Conservation (phyloP, 2,329 filamentous ascomycete genomes). For the Aspergillus ochraceoroseus region DNA sequence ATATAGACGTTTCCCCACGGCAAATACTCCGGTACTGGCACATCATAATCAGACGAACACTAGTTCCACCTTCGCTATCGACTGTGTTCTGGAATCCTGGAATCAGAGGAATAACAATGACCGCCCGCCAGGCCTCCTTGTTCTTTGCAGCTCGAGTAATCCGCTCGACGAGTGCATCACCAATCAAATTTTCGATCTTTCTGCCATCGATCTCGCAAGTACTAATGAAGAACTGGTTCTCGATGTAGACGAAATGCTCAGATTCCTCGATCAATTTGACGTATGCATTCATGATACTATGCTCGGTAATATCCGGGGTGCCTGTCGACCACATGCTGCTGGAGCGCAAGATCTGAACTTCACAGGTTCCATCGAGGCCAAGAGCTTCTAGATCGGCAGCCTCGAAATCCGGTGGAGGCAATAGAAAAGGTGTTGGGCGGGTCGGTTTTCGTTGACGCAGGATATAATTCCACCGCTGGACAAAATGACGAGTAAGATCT, state of each 20-base stretch:
- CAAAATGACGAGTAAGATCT: constrained; percentile 91
- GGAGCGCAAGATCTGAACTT: constrained; percentile 91
- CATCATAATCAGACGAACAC: constrained; percentile 91
- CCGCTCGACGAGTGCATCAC: constrained; percentile 87
- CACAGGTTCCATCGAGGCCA: constrained; percentile 87
- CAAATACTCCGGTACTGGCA: constrained; percentile 96
- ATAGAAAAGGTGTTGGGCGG: constrained; percentile 82
- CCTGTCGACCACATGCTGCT: constrained; percentile 89
- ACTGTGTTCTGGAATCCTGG: constrained; percentile 98
- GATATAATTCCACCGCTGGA: constrained; percentile 97
- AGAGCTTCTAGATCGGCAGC: constrained; percentile 78
- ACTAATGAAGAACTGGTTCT: constrained; percentile 98
- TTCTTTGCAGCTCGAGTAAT: constrained; percentile 80
- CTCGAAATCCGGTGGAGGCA: constrained; percentile 89
- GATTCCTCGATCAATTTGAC: constrained; percentile 91
- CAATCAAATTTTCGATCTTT: constrained; percentile 86
- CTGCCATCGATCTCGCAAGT: constrained; percentile 83
- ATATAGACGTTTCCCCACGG: constrained; percentile 85
- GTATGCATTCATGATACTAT: constrained; percentile 94
- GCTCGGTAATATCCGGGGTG: constrained; percentile 73
- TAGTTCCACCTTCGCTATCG: constrained; percentile 87
- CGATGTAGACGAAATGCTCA: constrained; percentile 96
- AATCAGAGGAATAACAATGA: constrained; percentile 89
- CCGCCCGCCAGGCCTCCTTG: constrained; percentile 82
- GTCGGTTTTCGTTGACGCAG: constrained; percentile 89